Evolutionary conservation across 129 eudicot species (phyloP), one percentile per base, ranked within the genome.

Genomic region (Oenanthe sinensis): DNA sequence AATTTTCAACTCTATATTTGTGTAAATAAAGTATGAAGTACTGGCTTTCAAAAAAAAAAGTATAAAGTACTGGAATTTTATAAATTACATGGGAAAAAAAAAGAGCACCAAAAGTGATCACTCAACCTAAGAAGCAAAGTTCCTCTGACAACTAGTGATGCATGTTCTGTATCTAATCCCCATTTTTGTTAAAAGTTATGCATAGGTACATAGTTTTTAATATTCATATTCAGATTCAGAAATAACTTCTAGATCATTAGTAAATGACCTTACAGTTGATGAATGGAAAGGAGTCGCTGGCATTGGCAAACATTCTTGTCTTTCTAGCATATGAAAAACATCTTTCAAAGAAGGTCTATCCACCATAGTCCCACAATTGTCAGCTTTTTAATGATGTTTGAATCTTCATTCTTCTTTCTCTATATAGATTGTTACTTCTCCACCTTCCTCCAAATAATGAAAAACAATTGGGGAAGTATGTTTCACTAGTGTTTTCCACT

Each of bases 301-400:
- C 74, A 54, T 58, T 65, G 13, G 1, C 20, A 33, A 48, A 4
- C 14, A 16, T 13, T 54, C 80, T 19, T 40, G 6, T 13, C 80
- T 67, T 54, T 77, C 80, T 22, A 77, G 46, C 74, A 69, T 69
- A 3, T 37, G 20, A 3, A 69, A 16, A 14, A 69, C 74, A 15
- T 33, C 22, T 28, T 58, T 55, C 80, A 58, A 60, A 2, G 80
- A 40, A 40, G 80, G 80, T 45, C 80, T 36, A n/a, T 77, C 80
- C 11, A 77, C 80, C 54, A 60, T 6, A 77, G 58, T 40, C 80
- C 80, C 26, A 77, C 80, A 54, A 77, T 37, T 17, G 73, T 54
- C 33, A 77, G 47, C 22, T 37, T 77, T 16, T 13, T 77, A 0
- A 55, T 55, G 1, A 77, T 77, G 30, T 77, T 40, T 14, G 79